phyloP scores from a whole-genome alignment of 2,329 filamentous ascomycete genomes.

The Eutypella sp. region DNA sequence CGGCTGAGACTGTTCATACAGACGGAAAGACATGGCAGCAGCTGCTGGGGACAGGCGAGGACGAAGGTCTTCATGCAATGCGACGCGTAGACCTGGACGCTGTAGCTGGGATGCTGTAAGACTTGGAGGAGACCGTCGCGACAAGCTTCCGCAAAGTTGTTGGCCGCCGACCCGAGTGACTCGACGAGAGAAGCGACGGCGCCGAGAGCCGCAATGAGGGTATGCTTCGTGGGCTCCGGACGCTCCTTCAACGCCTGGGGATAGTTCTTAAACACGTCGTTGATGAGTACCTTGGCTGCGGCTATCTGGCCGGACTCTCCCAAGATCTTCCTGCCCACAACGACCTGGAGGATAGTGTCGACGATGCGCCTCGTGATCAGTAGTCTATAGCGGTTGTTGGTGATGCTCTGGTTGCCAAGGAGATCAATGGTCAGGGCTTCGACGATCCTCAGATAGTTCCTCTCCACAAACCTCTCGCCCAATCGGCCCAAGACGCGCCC shows the following conservation, averaged over 20 bases:
- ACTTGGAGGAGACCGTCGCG: constrained; percentile 86
- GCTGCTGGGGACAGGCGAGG: constrained; percentile 84
- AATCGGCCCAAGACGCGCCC: constrained; percentile 72
- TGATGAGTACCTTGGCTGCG: constrained; percentile 76
- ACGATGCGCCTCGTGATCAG: constrained; percentile 82
- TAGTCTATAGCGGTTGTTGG: constrained; percentile 81
- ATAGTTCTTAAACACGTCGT: constrained; percentile 89
- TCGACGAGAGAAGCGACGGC: constrained; percentile 74
- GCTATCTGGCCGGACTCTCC: constrained; percentile 85
- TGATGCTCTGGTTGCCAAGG: constrained; percentile 68
- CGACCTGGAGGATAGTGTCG: constrained; percentile 75
- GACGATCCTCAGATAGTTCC: constrained; percentile 75
- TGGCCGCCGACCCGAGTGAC: constrained; percentile 76
- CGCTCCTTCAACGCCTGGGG: constrained; percentile 84
- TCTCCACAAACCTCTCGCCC: constrained; percentile 77
- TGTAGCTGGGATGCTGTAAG: constrained; percentile 90
- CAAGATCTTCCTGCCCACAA: constrained; percentile 74
- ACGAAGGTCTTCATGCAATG: constrained; percentile 83
- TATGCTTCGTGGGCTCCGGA: constrained; percentile 83
- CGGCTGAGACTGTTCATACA: constrained; percentile 93
- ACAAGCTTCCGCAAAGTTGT: constrained; percentile 72
- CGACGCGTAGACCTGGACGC: constrained; percentile 86
- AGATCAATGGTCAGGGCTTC: constrained; percentile 77
- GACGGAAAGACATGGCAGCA: constrained; percentile 85
- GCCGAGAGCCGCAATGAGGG: constrained; percentile 72